Percentiles rank a stretch among this genome's conserved stretches.
These are phyloP conservation scores for Avicennia marina DNA, from an alignment of 257 asterid genomes.

Conservation along the genomic window DNA sequence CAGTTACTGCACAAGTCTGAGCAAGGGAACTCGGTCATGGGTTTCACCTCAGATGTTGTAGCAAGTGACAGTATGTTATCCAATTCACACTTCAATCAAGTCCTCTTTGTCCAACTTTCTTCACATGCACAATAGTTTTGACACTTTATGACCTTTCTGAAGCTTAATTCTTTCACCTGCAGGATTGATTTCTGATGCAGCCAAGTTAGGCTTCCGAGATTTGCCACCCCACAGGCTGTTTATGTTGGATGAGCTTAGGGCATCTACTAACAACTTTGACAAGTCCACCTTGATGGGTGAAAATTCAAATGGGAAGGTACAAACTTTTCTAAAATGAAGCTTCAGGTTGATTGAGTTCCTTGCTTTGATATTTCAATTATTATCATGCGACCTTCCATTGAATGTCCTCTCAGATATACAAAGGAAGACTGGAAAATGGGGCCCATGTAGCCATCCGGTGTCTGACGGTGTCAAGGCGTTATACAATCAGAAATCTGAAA, in stretches of 20 bases:
- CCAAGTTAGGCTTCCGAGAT: slow-evolving; percentile 39
- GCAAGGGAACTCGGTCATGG: slow-evolving; percentile 37
- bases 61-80: slow-evolving; percentile 46
- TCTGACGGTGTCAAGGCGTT: slow-evolving; percentile 43
- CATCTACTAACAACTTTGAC: slow-evolving; percentile 53
- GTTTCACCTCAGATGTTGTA: slow-evolving; percentile 43
- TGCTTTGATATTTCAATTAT: background rate
- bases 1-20: slow-evolving; percentile 46
- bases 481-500: slow-evolving; percentile 58
- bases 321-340: background rate
- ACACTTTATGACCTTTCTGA: slow-evolving; percentile 1
- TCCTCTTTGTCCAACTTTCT: background rate
- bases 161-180: slow-evolving; percentile 17
- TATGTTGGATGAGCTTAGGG: slow-evolving; percentile 50
- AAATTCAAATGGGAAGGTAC: slow-evolving; percentile 61
- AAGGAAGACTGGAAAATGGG: slow-evolving; percentile 54
- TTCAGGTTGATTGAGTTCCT: background rate
- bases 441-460: slow-evolving; percentile 47
- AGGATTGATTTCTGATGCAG: slow-evolving; percentile 57
- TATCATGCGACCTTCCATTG: background rate
- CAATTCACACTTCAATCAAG: no score
- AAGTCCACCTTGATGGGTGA: slow-evolving; percentile 44
- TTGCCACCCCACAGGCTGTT: slow-evolving; percentile 45
- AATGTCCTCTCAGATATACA: slow-evolving; percentile 40
- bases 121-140: no score